Conservation (phyloP, 2,329 filamentous ascomycete genomes). For the Sphaceloma murrayae region DNA sequence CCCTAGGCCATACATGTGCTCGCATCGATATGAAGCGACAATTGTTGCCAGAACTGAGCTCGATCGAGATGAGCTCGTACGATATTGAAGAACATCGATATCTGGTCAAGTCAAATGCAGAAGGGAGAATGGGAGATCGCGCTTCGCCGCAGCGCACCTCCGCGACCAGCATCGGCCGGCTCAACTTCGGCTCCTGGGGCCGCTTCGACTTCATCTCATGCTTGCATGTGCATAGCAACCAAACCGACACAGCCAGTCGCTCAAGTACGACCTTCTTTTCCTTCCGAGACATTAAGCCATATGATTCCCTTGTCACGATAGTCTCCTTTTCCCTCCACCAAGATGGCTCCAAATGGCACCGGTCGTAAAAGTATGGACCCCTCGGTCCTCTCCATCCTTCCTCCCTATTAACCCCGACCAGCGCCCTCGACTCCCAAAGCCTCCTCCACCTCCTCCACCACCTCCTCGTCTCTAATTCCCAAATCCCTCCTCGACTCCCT, state of each 20-base stretch:
- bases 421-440: constrained; percentile 15
- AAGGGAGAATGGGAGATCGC: too few species aligned
- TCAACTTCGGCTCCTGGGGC: not conserved
- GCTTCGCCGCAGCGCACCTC: too few species aligned
- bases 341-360: constrained; percentile 20
- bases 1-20: too few species aligned
- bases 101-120: too few species aligned
- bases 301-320: constrained; percentile 16
- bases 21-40: too few species aligned
- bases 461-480: constrained; percentile 17
- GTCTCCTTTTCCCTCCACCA: constrained; percentile 4
- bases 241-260: not conserved
- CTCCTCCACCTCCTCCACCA: constrained; percentile 16
- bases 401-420: constrained; percentile 6
- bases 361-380: constrained; percentile 20
- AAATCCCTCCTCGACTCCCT: constrained; percentile 13
- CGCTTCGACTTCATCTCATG: not conserved
- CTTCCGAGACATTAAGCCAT: not conserved
- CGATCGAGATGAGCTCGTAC: too few species aligned
- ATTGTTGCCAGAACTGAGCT: too few species aligned
- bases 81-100: too few species aligned
- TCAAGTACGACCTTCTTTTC: too few species aligned
- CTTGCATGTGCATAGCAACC: constrained; percentile 3
- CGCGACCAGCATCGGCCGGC: too few species aligned
- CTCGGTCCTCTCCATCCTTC: not conserved